Base-by-base conservation (phyloP, 192 early-diverging fungal species). In the Umbelopsis sp. region DNA sequence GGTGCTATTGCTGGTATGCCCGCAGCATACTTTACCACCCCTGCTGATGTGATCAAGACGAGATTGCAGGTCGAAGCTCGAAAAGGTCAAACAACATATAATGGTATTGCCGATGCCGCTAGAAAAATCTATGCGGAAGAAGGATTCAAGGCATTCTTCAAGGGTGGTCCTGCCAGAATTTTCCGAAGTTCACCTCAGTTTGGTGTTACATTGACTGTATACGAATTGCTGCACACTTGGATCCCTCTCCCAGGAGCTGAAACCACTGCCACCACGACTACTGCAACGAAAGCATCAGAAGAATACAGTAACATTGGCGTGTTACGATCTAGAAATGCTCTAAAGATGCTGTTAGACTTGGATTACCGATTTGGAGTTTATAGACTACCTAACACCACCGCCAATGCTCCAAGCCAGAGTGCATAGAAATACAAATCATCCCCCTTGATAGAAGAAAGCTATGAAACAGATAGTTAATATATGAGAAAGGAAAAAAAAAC, bases 1-100 rank as follows among this genome's bases (percentile, higher is more conserved):
- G 97, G 97, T 82, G 95, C 96, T 12, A 81, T 94, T 47, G 97
- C 97, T 45, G 97, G 97, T 83, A 97, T 98, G 86, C 94, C 94
- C 20, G 97, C 97, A 21, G 96, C 97, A 7, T 98, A 97, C 84
- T 89, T 98, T 36, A 95, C 96, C 36, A 98, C 97, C 0, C 97
- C 97, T 17, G 94, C 95, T 36, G 97, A 98, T 83, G 97, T 98
- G 31, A 97, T 98, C 83, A 98, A 98, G 84, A 98, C 97, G 16
- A 92, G 97, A 66, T 80, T 98, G 38, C 97, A 98, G 81, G 97
- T 97, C 31, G 93, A 94, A 67, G 96, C 95, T 32, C 84, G 89
- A 45, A 89, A 91, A 74, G 96, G 96, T 62, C 92, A 97, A 78
- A 94, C 94, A 6, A 85, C 85, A 3, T 97, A 97, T 79, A 87